These are phyloP conservation scores for Cetraspora pellucida DNA, from an alignment of 192 early-diverging fungal species.

Conservation along the genomic window DNA sequence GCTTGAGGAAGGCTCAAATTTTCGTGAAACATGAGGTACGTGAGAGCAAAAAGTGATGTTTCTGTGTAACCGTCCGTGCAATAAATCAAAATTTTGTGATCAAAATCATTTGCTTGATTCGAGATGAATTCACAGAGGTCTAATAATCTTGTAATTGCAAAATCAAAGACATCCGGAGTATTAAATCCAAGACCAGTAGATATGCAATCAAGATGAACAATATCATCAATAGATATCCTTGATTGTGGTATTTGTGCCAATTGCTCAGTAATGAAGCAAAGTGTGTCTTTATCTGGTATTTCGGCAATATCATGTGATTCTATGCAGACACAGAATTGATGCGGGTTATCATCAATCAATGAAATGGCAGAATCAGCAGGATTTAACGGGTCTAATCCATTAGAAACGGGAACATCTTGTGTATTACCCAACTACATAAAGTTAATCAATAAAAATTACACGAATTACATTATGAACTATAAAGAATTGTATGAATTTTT, in stretches of 20 bases:
- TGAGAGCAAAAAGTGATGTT: slow-evolving; percentile 49
- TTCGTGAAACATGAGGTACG: slow-evolving; percentile 54
- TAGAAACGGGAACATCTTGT: slow-evolving; percentile 45
- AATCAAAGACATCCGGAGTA: slow-evolving; percentile 29
- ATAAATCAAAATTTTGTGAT: slow-evolving; percentile 53
- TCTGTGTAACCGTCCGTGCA: slow-evolving; percentile 64
- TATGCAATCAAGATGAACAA: slow-evolving; percentile 45
- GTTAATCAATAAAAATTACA: background rate
- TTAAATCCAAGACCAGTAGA: slow-evolving; percentile 34
- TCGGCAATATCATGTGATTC: slow-evolving; percentile 53
- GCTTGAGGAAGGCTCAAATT: slow-evolving; percentile 52
- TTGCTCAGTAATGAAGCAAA: slow-evolving; percentile 40
- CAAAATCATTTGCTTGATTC: slow-evolving; percentile 34
- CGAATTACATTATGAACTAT: no score
- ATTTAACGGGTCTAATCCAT: slow-evolving; percentile 15
- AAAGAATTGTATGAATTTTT: no score
- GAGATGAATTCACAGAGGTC: slow-evolving; percentile 41
- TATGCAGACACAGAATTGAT: slow-evolving; percentile 51
- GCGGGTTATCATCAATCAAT: slow-evolving; percentile 41
- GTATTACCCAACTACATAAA: slow-evolving; percentile 44
- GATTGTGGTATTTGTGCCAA: slow-evolving; percentile 14
- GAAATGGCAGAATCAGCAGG: slow-evolving; percentile 33
- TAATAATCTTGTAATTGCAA: slow-evolving; percentile 32
- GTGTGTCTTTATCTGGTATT: slow-evolving; percentile 40
- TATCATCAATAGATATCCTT: slow-evolving; percentile 13